Base-by-base conservation (phyloP, 805 yeast species). In the Saccharomycopsis microspora region DNA sequence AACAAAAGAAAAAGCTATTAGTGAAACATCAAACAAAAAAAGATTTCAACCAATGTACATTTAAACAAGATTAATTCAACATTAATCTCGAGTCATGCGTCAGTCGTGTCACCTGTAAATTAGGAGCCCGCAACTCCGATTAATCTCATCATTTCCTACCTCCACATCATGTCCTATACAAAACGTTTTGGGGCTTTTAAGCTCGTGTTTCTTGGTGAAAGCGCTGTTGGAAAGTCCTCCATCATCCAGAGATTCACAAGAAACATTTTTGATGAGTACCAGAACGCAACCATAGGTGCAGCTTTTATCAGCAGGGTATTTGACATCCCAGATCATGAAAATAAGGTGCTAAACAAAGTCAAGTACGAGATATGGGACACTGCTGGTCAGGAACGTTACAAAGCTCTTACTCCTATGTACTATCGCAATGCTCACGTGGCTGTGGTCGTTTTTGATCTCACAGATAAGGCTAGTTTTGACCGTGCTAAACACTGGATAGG, bases 251-350 rank as follows among this genome's bases (percentile, higher is more conserved):
- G 56, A 34, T 54, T 51, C 31, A 52, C 76, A 39, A 68, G 68
- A 53, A 74, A 79, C 56, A 65, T 78, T 0, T 93, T 90, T 61
- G 93, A 86, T 55, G 81, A 77, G 32, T 76, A 77, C 55, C 76
- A 90, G 50, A 86, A 94, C 56, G 85, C 95, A 40, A 93, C 98
- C 1, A 93, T 93, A 47, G 99, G 99, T n/a, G 99, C 98, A 3
- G 98, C 97, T 0, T 93, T 90, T 64, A 74, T 93, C 38, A 86
- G 97, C 11, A 94, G 88, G 61, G 79, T 83, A 7, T 69, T 84
- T 8, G 68, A 69, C 8, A 43, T 39, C 41, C 42, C 50, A 7
- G 51, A 57, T 32, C 56, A 55, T 5, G 60, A 55, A 10, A 52
- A 49, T 10, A 60, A 57, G 5, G 55, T 54, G 3, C 56, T 60